Evolutionary conservation across 495 filamentous ascomycete genomes (phyloP).

Genomic region (Opeltia flavorubescens): DNA sequence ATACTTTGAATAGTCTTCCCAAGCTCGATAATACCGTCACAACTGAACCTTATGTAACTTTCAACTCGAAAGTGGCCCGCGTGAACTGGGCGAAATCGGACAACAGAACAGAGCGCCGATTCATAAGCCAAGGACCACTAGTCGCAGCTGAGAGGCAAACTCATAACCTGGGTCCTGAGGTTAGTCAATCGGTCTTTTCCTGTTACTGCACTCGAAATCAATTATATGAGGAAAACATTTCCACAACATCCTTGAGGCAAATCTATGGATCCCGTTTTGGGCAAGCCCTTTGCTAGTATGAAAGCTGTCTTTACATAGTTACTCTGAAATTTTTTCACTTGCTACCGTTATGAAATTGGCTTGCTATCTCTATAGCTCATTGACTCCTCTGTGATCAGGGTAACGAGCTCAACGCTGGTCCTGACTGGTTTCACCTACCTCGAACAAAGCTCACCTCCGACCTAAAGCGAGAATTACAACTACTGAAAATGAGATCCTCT

Average conservation of each 20-base stretch:
- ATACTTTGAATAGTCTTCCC: no score
- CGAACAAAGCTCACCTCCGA: slow-evolving; percentile 69
- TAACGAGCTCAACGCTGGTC: slow-evolving; percentile 46
- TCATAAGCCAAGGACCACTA: no score
- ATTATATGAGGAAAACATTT: slow-evolving; percentile 11
- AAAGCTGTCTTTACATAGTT: slow-evolving; percentile 89
- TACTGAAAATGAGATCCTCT: slow-evolving; percentile 76
- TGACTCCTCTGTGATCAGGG: slow-evolving; percentile 15
- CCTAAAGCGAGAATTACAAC: slow-evolving; percentile 72
- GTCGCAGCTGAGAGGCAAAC: no score
- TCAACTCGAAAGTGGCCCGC: no score
- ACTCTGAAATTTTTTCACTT: slow-evolving; percentile 57
- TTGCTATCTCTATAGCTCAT: slow-evolving; percentile 18
- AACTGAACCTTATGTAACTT: no score
- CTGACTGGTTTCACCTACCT: slow-evolving; percentile 74
- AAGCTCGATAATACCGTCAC: no score
- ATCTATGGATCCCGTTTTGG: slow-evolving; percentile 56
- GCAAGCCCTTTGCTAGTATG: slow-evolving; percentile 53
- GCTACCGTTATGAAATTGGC: slow-evolving; percentile 8
- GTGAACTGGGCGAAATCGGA: no score
- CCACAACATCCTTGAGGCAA: slow-evolving; percentile 10
- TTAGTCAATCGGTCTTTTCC: background rate
- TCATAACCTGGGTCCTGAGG: no score
- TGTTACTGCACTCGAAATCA: background rate
- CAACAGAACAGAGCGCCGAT: no score